Conservation (phyloP, 345 rosid genomes). For the Hibiscus tridactylites region DNA sequence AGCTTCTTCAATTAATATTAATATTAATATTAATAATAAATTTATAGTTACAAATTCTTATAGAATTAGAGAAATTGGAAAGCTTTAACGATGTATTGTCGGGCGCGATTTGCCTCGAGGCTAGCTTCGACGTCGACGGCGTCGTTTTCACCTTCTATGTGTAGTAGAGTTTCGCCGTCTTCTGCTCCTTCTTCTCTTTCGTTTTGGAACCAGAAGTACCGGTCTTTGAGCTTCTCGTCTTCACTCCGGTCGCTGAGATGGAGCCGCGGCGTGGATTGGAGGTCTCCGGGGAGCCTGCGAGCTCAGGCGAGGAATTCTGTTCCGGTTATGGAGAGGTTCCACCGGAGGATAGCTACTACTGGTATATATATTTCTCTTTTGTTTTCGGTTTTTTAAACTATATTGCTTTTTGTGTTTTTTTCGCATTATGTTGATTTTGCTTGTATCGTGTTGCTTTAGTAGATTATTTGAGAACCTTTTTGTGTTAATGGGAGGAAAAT, state of each 20-base stretch:
- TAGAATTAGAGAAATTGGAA: not conserved
- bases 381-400: not conserved
- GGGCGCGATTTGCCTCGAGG: conserved; percentile 31
- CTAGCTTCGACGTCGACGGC: conserved; percentile 25
- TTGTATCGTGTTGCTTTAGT: not conserved
- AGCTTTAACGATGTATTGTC: not conserved
- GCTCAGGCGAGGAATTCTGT: conserved; percentile 30
- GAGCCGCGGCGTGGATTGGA: conserved; percentile 25
- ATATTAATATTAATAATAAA: not conserved
- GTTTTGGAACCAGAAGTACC: conserved; percentile 18
- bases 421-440: not conserved
- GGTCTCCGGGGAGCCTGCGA: conserved; percentile 34
- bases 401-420: not conserved
- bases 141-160: conserved; percentile 8
- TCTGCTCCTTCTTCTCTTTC: conserved; percentile 20
- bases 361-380: conserved; percentile 26
- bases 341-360: conserved; percentile 45
- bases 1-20: not conserved
- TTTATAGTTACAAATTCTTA: not conserved
- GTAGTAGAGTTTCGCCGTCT: not conserved
- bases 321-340: conserved; percentile 40
- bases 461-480: not conserved
- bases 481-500: not conserved
- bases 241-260: conserved; percentile 26
- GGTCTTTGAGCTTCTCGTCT: conserved; percentile 31